Evolutionary conservation across 495 filamentous ascomycete species (phyloP).

Genomic region (Cladorrhinum samala): DNA sequence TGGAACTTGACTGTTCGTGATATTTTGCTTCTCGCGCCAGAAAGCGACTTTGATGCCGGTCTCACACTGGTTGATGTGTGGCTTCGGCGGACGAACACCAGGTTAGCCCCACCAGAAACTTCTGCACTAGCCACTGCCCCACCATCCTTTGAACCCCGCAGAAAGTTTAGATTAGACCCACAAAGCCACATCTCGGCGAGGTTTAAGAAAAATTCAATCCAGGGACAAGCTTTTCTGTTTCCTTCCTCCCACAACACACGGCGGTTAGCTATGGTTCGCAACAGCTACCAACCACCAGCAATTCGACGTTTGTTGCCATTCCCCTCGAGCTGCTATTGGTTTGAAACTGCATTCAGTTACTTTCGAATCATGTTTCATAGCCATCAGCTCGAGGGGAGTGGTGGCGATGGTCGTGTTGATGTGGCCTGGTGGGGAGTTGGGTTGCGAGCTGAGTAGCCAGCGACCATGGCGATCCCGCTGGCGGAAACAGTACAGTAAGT

Average conservation of each 20-base stretch:
- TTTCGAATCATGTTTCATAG: not conserved
- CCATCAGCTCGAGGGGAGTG: not conserved
- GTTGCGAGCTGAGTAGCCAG: not conserved
- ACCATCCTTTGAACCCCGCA: not conserved
- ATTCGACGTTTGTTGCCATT: not conserved
- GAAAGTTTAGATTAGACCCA: constrained; percentile 1
- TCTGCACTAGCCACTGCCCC: not conserved
- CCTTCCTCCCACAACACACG: not conserved
- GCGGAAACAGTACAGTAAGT: constrained; percentile 12
- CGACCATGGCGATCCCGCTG: not conserved
- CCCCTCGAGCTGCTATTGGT: not conserved
- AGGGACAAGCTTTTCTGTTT: constrained; percentile 1
- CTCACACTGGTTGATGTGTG: not conserved
- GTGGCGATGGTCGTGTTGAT: not conserved
- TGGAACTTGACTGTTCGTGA: not conserved
- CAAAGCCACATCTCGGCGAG: constrained; percentile 1
- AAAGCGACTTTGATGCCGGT: not conserved
- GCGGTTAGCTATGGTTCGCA: not conserved
- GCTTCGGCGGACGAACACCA: not conserved
- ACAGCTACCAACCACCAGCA: not conserved
- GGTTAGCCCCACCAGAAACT: not conserved
- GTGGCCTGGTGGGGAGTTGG: not conserved
- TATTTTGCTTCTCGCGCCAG: not conserved
- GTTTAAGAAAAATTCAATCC: constrained; percentile 10
- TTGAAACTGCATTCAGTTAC: not conserved